These are phyloP conservation scores for Penicillium psychrosexuale DNA, from an alignment of 2,329 filamentous ascomycete species.

Conservation along the genomic window DNA sequence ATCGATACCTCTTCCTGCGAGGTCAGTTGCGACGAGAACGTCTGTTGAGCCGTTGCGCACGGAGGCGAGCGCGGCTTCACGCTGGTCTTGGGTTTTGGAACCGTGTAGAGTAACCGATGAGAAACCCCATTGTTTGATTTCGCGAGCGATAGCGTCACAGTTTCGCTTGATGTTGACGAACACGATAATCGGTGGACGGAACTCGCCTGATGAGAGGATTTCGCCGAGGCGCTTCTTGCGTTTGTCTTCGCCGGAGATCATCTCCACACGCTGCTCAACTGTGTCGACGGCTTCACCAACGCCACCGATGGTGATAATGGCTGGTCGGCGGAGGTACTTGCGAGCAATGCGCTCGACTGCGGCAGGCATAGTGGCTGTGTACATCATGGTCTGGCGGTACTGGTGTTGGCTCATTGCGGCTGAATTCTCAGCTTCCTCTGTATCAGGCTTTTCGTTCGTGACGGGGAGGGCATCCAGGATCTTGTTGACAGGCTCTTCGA, in stretches of 20 bases:
- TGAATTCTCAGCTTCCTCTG: conserved; percentile 82
- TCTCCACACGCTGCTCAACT: conserved; percentile 94
- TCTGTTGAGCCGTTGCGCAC: conserved; percentile 76
- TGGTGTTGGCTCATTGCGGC: conserved; percentile 78
- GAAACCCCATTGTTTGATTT: conserved; percentile 93
- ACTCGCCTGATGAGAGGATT: conserved; percentile 77
- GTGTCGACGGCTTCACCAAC: conserved; percentile 95
- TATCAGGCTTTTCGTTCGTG: conserved; percentile 90
- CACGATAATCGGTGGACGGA: conserved; percentile 88
- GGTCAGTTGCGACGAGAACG: conserved; percentile 90
- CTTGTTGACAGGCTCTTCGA: conserved; percentile 96
- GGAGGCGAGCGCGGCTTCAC: conserved; percentile 85
- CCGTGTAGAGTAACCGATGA: conserved; percentile 87
- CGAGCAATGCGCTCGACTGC: conserved; percentile 93
- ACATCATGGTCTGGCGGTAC: conserved; percentile 99
- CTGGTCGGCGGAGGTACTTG: conserved; percentile 89
- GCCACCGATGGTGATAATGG: conserved; percentile 92
- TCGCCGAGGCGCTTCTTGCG: conserved; percentile 94
- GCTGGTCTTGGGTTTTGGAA: conserved; percentile 95
- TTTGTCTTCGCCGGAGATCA: conserved; percentile 86
- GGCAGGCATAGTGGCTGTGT: conserved; percentile 95
- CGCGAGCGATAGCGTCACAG: conserved; percentile 89
- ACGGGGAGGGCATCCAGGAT: conserved; percentile 93
- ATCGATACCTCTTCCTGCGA: conserved; percentile 96
- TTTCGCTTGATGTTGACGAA: conserved; percentile 99